Base-by-base conservation (phyloP, 148 eudicot species). In the Mesembryanthemum crystallinum region DNA sequence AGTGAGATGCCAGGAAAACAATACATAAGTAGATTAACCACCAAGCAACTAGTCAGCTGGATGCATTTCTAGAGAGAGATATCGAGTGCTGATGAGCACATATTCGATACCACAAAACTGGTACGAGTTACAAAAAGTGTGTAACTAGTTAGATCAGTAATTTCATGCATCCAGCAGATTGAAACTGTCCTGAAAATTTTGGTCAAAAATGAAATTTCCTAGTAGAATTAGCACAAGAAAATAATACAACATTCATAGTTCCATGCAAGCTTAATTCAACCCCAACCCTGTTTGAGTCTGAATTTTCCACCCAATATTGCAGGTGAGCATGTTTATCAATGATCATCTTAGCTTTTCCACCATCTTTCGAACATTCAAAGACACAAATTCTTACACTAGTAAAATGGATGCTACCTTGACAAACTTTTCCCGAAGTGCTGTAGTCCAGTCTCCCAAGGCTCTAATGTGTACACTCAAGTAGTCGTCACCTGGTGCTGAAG, bases 371-470 rank as follows among this genome's bases (percentile, higher is more conserved):
- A 52, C 58, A n/a, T 21, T 57, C 61, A 57, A n/a, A n/a, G 27
- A n/a, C 61, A 27, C 0, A 4, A 28, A 62, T 30, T 28, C 35
- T 14, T 62, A 29, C 27, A 37, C 51, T 32, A 45, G 49, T 47
- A 1, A 61, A 59, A 23, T 61, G 62, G 73, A 35, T 47, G 35
- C 24, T 74, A 94, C 98, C 94, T 89, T 80, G 24, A 87, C 85
- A 82, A 92, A 95, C 24, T 70, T 85, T n/a, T 84, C 85, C 33
- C 72, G 79, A 54, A 95, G 89, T 64, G 89, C 97, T 21, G 80
- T 82, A n/a, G 98, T 95, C 97, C 98, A 95, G 77, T 95, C 97
- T 82, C 98, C 98, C 75, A 90, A 76, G 37, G 97, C 71, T 67
- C 91, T 88, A 63, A 92, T 92, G 75, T 95, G 98, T 63, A 95